Evolutionary conservation across 257 asterid genomes (phyloP).

Genomic region (Solanum paucissectum): DNA sequence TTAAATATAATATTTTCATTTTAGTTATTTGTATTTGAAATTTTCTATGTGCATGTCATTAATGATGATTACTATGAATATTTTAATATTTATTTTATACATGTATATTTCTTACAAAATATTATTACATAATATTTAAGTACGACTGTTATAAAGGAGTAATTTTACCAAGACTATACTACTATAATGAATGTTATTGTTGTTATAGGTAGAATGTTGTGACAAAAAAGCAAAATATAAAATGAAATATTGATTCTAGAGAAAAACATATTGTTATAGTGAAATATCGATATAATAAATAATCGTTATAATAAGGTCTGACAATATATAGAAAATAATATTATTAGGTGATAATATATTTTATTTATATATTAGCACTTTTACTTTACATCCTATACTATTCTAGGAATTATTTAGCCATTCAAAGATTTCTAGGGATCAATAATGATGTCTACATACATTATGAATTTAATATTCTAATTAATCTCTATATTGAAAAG

Average conservation of each 20-base stretch:
- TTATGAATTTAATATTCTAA: not conserved
- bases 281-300: too few relatives aligned
- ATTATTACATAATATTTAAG: too few relatives aligned
- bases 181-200: not conserved
- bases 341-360: not conserved
- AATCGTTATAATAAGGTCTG: too few relatives aligned
- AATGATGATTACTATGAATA: not conserved
- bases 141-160: too few relatives aligned
- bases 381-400: not conserved
- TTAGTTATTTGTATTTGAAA: too few relatives aligned
- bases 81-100: too few relatives aligned
- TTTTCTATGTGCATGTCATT: not conserved
- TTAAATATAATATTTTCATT: too few relatives aligned
- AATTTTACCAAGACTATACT: not conserved
- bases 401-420: not conserved
- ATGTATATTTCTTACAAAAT: too few relatives aligned
- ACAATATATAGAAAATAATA: too few relatives aligned
- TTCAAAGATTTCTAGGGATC: not conserved
- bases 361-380: not conserved
- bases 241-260: not conserved
- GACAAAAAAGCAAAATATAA: too few relatives aligned
- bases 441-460: not conserved
- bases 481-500: not conserved
- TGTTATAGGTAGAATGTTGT: not conserved
- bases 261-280: too few relatives aligned